Percentiles rank a stretch among this genome's conserved stretches.
Conservation (phyloP, 2,329 filamentous ascomycete species). For the Arthrinium phaeospermum region DNA sequence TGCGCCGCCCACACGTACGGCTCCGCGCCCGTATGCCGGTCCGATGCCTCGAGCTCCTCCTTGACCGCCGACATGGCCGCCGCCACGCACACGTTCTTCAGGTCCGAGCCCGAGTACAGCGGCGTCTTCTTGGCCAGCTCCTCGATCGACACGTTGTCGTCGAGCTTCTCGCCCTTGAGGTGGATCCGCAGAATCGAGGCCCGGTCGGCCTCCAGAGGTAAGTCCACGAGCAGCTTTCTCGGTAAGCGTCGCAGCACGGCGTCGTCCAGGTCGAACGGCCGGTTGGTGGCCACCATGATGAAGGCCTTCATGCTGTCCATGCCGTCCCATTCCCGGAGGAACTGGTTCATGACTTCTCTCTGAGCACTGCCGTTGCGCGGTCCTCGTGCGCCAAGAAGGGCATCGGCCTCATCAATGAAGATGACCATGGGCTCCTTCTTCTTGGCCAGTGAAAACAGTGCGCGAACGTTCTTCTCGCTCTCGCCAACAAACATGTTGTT, state of each 20-base stretch:
- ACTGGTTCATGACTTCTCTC: constrained; percentile 94
- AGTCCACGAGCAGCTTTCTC: constrained; percentile 73
- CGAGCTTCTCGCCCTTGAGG: constrained; percentile 70
- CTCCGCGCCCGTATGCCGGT: constrained; percentile 43
- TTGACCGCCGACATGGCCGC: constrained; percentile 80
- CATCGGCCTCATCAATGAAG: constrained; percentile 96
- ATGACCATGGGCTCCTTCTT: constrained; percentile 92
- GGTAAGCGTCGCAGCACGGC: constrained; percentile 80
- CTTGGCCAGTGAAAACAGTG: constrained; percentile 88
- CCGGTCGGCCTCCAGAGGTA: constrained; percentile 70
- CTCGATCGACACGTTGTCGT: constrained; percentile 63
- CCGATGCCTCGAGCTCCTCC: constrained; percentile 63
- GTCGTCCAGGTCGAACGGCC: constrained; percentile 93
- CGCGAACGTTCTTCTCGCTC: constrained; percentile 93
- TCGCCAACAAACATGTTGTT: constrained; percentile 98
- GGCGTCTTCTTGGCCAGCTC: constrained; percentile 71
- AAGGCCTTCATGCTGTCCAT: constrained; percentile 84
- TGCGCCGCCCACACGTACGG: constrained; percentile 69
- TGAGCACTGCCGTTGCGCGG: constrained; percentile 71
- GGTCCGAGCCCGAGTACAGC: constrained; percentile 81
- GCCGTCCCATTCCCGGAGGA: constrained; percentile 95
- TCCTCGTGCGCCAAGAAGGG: constrained; percentile 81
- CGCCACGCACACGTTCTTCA: constrained; percentile 82
- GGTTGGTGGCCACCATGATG: constrained; percentile 97
- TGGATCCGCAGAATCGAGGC: constrained; percentile 74